Conservation (phyloP, 2,329 filamentous ascomycete species). For the Mycosphaerella arachidis region DNA sequence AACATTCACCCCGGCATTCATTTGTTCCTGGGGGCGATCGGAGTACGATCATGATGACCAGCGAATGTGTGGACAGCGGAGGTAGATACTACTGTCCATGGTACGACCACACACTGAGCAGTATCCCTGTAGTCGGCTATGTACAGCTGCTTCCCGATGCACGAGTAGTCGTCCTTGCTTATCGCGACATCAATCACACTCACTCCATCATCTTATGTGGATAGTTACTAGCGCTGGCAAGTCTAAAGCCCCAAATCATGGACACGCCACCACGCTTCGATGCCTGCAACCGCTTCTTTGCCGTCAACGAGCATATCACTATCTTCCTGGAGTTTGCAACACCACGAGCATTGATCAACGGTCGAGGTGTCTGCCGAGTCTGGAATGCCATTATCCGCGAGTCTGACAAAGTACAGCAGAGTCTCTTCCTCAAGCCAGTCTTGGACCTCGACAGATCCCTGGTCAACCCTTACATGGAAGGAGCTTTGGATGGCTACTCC, state of each 20-base stretch:
- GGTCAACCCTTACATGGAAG: slow-evolving; percentile 6
- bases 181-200: too few relatives aligned
- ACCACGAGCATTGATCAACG: slow-evolving; percentile 6
- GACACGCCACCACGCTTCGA: neutral
- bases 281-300: slow-evolving; percentile 14
- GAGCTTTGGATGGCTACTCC: slow-evolving; percentile 5
- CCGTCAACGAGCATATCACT: slow-evolving; percentile 10
- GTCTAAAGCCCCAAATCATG: neutral
- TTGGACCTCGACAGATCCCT: neutral
- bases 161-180: too few relatives aligned
- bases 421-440: slow-evolving; percentile 4
- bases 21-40: too few relatives aligned
- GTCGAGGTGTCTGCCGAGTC: slow-evolving; percentile 10
- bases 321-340: slow-evolving; percentile 9
- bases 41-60: too few relatives aligned
- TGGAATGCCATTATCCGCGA: slow-evolving; percentile 8
- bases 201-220: too few relatives aligned
- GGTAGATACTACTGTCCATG: too few relatives aligned
- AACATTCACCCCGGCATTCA: too few relatives aligned
- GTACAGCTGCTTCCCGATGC: too few relatives aligned
- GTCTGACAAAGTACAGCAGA: slow-evolving; percentile 5
- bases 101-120: too few relatives aligned
- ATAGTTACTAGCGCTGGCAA: neutral
- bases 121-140: too few relatives aligned
- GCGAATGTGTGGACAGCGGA: too few relatives aligned